Evolutionary conservation across 768 basidiomycete species (phyloP), one percentile per base, ranked within the genome.

Genomic region (Trametes coccinea): DNA sequence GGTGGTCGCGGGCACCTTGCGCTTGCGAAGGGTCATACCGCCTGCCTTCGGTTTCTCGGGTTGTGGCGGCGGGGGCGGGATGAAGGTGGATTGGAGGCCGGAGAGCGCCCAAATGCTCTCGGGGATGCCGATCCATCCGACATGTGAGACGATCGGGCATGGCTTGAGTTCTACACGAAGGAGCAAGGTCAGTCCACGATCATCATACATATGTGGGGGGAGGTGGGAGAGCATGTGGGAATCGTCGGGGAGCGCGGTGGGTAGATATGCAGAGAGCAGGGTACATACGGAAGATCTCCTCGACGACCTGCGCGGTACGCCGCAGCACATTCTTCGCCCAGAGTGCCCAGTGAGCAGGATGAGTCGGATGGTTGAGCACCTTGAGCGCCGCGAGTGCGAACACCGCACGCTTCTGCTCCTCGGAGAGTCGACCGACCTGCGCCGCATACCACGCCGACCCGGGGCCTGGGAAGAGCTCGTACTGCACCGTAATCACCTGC

Each of bases 331-430:
- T 79, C 62, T 76, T 78, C 48, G 77, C 79, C 87, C 87, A 89
- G 69, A 89, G 82, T n/a, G 84, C 72, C 81, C 83, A 84, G 66
- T 87, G 86, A 5, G 79, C 82, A 13, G 80, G 80, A 70, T 86
- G 80, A 33, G 77, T 75, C 14, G 81, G 81, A 50, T 77, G 75
- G 66, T 83, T 79, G 65, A 86, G 80, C 11, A 88, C 82, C 9
- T 80, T 79, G 61, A 89, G 80, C 2, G 87, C 87, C 4, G 82
- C 83, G 54, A 89, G 81, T 30, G 81, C 79, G 61, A 85, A 79
- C 58, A 87, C 71, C 59, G 53, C 53, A 31, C 59, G 53, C 61
- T 46, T 54, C 50, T 69, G 59, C 31, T 39, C 45, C 37, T 37
- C 30, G 41, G 56, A 57, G 46, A 67, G 56, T 31, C 62, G 54